Conservation (phyloP, 108 stramenopile species). For the Mediolabrus comicus region DNA sequence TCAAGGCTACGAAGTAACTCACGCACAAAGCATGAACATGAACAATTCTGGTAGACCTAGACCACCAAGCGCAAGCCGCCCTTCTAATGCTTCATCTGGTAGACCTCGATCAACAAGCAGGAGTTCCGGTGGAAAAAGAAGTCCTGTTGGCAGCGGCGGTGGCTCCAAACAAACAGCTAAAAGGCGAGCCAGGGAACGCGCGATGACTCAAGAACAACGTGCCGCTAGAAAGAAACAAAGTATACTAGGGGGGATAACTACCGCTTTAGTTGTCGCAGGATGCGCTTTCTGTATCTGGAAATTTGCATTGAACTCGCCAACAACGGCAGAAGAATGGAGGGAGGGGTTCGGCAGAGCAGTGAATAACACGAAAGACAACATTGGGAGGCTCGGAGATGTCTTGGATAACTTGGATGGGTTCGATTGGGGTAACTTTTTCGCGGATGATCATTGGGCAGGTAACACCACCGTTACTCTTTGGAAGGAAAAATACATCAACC, state of each 20-base stretch:
- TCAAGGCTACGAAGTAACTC: neutral
- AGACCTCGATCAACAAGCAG: too few species aligned
- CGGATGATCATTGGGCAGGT: constrained; percentile 53
- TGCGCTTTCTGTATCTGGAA: neutral
- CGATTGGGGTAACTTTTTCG: constrained; percentile 35
- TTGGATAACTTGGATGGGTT: constrained; percentile 24
- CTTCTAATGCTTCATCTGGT: too few species aligned
- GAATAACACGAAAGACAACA: neutral
- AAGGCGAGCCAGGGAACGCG: neutral
- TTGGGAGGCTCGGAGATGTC: constrained; percentile 50
- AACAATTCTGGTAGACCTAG: too few species aligned
- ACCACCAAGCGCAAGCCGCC: neutral
- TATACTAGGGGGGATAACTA: neutral
- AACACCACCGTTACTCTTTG: constrained; percentile 59
- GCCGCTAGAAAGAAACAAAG: neutral
- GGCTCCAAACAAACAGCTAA: neutral
- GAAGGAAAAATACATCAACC: constrained; percentile 28
- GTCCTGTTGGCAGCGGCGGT: too few species aligned
- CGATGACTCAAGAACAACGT: neutral
- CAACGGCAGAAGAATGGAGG: neutral
- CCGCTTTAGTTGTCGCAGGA: neutral
- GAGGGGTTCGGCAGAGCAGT: neutral
- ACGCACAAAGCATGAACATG: neutral
- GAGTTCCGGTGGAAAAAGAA: too few species aligned
- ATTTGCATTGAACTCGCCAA: neutral